Percentiles rank a stretch among this genome's conserved stretches.
These are phyloP conservation scores for Amphichorda felina DNA, from an alignment of 2,329 filamentous ascomycete species.

Conservation along the genomic window DNA sequence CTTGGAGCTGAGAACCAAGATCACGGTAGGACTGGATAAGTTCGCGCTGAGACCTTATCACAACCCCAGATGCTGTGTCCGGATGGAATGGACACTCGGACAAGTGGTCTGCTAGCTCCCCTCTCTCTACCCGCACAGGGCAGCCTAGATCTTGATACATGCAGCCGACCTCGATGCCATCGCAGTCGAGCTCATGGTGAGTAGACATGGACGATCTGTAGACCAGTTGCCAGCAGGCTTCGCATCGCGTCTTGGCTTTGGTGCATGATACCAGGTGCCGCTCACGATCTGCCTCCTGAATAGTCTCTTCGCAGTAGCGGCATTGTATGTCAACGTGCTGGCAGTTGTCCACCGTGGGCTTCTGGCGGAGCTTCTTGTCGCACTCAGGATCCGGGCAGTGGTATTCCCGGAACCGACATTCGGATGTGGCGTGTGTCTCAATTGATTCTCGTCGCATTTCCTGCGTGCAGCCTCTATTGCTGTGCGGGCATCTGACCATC, in stretches of 20 bases:
- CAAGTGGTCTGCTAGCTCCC: constrained; percentile 31
- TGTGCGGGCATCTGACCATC: constrained; percentile 45
- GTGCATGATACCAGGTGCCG: constrained; percentile 26
- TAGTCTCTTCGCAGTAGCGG: constrained; percentile 36
- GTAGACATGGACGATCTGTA: constrained; percentile 30
- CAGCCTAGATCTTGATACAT: constrained; percentile 23
- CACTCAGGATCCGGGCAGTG: constrained; percentile 44
- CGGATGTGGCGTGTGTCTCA: constrained; percentile 40
- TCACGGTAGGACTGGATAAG: constrained; percentile 30
- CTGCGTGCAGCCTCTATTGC: constrained; percentile 34
- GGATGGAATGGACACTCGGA: constrained; percentile 37
- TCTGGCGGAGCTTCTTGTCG: constrained; percentile 35
- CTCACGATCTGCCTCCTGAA: constrained; percentile 31
- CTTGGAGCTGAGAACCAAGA: constrained; percentile 20
- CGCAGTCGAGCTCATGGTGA: constrained; percentile 36
- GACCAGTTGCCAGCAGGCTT: constrained; percentile 32
- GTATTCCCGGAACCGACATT: constrained; percentile 43
- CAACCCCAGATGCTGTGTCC: constrained; percentile 35
- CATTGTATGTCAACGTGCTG: constrained; percentile 40
- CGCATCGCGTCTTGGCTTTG: constrained; percentile 34
- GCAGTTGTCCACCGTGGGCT: constrained; percentile 38
- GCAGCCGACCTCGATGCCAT: constrained; percentile 38
- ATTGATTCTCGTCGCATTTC: constrained; percentile 40
- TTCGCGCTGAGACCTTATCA: constrained; percentile 33
- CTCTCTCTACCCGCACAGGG: constrained; percentile 18